Evolutionary conservation across 208 protist species (phyloP).

Genomic region (Leishmania arabica): DNA sequence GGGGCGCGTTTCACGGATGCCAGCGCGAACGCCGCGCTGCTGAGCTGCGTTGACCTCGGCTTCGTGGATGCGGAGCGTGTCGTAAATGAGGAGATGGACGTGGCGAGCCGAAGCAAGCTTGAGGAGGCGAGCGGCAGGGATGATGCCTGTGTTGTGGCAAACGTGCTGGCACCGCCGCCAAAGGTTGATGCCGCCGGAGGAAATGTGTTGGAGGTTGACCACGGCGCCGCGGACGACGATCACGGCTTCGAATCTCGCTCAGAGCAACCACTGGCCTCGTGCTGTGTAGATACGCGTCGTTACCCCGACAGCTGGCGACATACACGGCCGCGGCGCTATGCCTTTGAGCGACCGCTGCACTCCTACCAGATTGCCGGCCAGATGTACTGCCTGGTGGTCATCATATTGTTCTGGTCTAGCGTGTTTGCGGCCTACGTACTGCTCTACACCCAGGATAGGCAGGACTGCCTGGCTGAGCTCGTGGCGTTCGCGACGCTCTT

Average conservation of each 20-base stretch:
- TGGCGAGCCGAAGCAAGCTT: neutral
- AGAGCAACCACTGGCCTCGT: constrained; percentile 49
- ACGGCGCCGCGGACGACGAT: constrained; percentile 7
- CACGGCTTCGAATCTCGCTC: constrained; percentile 15
- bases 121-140: neutral
- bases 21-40: neutral
- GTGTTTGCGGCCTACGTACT: constrained; percentile 48
- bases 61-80: neutral
- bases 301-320: constrained; percentile 51
- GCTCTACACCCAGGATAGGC: constrained; percentile 40
- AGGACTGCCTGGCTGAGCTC: constrained; percentile 43
- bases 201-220: neutral
- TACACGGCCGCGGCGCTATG: constrained; percentile 60
- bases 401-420: constrained; percentile 50
- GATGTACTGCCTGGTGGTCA: constrained; percentile 31
- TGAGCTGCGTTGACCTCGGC: neutral
- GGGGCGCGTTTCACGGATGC: neutral
- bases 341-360: constrained; percentile 68
- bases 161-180: neutral
- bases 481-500: constrained; percentile 41
- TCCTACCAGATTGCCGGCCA: constrained; percentile 50
- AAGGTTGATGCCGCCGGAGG: neutral
- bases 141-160: neutral
- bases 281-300: constrained; percentile 54
- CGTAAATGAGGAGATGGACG: neutral